These are phyloP conservation scores for Somion occarium DNA, from an alignment of 1,284 basidiomycete genomes.

Conservation along the genomic window DNA sequence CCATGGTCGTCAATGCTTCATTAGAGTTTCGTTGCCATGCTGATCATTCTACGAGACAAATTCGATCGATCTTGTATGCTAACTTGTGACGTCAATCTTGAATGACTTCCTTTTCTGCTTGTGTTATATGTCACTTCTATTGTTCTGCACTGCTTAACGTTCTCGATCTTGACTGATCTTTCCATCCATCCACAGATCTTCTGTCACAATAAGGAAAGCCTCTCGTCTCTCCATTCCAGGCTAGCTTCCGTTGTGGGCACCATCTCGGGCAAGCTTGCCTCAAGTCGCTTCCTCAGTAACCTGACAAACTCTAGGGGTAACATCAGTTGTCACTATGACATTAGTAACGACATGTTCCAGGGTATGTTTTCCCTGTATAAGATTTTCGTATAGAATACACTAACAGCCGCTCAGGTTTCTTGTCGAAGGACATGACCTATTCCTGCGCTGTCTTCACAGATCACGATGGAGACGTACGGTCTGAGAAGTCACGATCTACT, in stretches of 20 bases:
- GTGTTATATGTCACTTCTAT: background rate
- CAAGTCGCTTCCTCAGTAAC: constrained; percentile 19
- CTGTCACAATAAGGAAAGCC: constrained; percentile 37
- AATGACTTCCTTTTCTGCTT: too few species aligned
- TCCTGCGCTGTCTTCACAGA: constrained; percentile 71
- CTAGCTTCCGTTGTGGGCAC: constrained; percentile 8
- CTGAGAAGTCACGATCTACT: background rate
- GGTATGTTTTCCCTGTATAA: constrained; percentile 16
- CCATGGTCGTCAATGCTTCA: background rate
- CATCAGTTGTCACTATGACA: constrained; percentile 30
- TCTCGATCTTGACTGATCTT: background rate
- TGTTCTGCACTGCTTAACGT: background rate
- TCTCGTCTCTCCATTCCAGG: constrained; percentile 12
- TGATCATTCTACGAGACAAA: background rate
- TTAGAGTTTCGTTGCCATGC: background rate
- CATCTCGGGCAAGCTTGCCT: constrained; percentile 14
- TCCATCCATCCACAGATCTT: constrained; percentile 10
- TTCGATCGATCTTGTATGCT: background rate
- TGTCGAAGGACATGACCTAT: constrained; percentile 80
- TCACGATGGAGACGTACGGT: constrained; percentile 54
- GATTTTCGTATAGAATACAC: constrained; percentile 35
- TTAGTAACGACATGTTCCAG: constrained; percentile 30
- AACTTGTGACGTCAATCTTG: too few species aligned
- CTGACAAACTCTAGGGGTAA: constrained; percentile 24
- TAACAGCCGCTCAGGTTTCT: constrained; percentile 48